A percentile compares a stretch with the other conserved stretches of the same genome.
Evolutionary conservation across 2,329 filamentous ascomycete genomes (phyloP).

Genomic region (Bipolaris oryzae): DNA sequence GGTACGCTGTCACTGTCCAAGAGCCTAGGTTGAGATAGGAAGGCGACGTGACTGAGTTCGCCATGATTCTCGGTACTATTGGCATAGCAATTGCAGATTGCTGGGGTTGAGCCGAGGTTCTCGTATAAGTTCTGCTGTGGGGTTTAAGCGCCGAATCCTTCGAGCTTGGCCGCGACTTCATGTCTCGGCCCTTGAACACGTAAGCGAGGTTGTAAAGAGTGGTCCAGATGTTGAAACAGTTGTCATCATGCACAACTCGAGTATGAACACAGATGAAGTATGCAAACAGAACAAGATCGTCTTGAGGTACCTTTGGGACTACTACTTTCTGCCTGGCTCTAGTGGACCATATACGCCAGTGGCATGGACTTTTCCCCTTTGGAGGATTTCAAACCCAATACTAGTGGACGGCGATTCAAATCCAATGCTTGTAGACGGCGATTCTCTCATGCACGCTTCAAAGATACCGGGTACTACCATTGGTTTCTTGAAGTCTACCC

Average conservation of each 20-base stretch:
- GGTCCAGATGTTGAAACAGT: background rate
- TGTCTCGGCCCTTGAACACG: background rate
- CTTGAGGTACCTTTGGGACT: too few relatives aligned
- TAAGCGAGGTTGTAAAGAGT: background rate
- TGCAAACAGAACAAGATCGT: background rate
- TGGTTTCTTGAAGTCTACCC: slow-evolving; percentile 8
- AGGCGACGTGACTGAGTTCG: slow-evolving; percentile 1
- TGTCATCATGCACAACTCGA: too few relatives aligned
- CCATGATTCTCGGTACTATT: slow-evolving; percentile 23
- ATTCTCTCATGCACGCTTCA: background rate
- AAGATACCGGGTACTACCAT: slow-evolving; percentile 6
- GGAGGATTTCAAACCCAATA: background rate
- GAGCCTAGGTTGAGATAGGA: slow-evolving; percentile 1
- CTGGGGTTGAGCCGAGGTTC: slow-evolving; percentile 28
- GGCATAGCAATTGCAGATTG: slow-evolving; percentile 19
- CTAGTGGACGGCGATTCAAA: background rate
- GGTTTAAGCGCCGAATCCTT: slow-evolving; percentile 5
- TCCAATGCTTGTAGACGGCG: background rate
- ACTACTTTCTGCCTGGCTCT: background rate
- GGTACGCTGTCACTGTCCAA: background rate
- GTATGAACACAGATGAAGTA: background rate
- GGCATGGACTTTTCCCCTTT: background rate
- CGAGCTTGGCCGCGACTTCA: background rate
- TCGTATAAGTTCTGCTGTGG: slow-evolving; percentile 6
- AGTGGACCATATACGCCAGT: background rate